Percentiles rank a stretch among this genome's conserved stretches.
Evolutionary conservation across 202 grass and related monocot genomes (phyloP).

Genomic region (Sporobolus alterniflorus): DNA sequence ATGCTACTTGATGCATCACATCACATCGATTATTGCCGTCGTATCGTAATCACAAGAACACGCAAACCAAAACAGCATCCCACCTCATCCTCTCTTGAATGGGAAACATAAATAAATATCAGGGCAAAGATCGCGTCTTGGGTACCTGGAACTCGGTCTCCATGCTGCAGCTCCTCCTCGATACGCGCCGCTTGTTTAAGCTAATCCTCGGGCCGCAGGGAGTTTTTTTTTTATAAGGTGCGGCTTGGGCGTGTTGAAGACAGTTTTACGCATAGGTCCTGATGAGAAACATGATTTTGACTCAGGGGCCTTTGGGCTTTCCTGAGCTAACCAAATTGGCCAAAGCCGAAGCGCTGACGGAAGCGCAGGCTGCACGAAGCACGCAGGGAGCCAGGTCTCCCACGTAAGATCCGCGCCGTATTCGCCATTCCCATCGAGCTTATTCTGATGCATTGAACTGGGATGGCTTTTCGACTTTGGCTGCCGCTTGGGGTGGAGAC

Average conservation of each 20-base stretch:
- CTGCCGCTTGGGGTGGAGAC: too few relatives aligned
- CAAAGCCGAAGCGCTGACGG: too few relatives aligned
- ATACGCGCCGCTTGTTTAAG: background rate
- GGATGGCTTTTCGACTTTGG: too few relatives aligned
- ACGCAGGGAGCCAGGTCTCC: too few relatives aligned
- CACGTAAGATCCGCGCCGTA: too few relatives aligned
- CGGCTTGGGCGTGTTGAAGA: background rate
- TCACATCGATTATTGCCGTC: background rate
- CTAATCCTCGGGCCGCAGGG: background rate
- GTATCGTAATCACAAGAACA: background rate
- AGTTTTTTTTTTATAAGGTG: background rate
- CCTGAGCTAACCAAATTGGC: background rate
- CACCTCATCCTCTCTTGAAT: too few relatives aligned
- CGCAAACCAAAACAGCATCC: background rate
- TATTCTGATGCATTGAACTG: too few relatives aligned
- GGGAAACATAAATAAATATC: background rate
- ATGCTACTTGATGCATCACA: background rate
- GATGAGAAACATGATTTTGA: background rate
- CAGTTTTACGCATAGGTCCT: background rate
- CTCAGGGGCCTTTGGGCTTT: background rate
- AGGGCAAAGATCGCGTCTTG: slow-evolving; percentile 2
- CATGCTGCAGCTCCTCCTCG: slow-evolving; percentile 3
- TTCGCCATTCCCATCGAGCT: too few relatives aligned
- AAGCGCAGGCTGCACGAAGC: too few relatives aligned
- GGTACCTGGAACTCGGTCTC: slow-evolving; percentile 57